Percentiles rank a stretch among this genome's conserved stretches.
Conservation (phyloP, 495 filamentous ascomycete species). For the Penicillium bovifimosum region DNA sequence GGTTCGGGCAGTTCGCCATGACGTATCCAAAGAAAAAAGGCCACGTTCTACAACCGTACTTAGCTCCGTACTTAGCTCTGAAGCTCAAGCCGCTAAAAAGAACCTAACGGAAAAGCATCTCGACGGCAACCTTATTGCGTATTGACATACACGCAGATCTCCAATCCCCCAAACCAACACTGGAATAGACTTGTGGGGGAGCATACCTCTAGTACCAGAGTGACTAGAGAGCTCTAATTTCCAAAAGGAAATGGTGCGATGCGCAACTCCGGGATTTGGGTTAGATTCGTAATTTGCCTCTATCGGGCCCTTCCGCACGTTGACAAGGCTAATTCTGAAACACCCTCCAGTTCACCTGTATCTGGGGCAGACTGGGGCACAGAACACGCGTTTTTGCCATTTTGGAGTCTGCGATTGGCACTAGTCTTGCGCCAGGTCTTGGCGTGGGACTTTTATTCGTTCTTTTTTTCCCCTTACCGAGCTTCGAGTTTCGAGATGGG, state of each 20-base stretch:
- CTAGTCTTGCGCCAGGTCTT: slow-evolving; percentile 16
- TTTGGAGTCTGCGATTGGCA: slow-evolving; percentile 10
- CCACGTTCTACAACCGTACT: too few species aligned
- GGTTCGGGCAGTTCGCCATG: too few species aligned
- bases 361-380: background rate
- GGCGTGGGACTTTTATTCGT: background rate
- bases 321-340: slow-evolving; percentile 35
- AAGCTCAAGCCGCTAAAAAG: background rate
- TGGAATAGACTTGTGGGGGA: slow-evolving; percentile 4
- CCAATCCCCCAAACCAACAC: background rate
- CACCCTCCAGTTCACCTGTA: slow-evolving; percentile 16
- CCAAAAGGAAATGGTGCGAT: background rate
- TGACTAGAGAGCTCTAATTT: background rate
- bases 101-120: background rate
- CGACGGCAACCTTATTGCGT: background rate
- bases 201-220: background rate
- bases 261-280: background rate
- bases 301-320: slow-evolving; percentile 22
- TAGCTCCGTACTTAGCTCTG: too few species aligned
- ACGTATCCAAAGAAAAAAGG: background rate
- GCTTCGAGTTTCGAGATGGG: background rate
- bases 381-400: slow-evolving; percentile 29
- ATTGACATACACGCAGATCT: slow-evolving; percentile 7
- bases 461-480: background rate
- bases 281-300: slow-evolving; percentile 4